Percentiles rank a stretch among this genome's conserved stretches.
Conservation (phyloP, 2,329 filamentous ascomycete genomes). For the Aspergillus latus region DNA sequence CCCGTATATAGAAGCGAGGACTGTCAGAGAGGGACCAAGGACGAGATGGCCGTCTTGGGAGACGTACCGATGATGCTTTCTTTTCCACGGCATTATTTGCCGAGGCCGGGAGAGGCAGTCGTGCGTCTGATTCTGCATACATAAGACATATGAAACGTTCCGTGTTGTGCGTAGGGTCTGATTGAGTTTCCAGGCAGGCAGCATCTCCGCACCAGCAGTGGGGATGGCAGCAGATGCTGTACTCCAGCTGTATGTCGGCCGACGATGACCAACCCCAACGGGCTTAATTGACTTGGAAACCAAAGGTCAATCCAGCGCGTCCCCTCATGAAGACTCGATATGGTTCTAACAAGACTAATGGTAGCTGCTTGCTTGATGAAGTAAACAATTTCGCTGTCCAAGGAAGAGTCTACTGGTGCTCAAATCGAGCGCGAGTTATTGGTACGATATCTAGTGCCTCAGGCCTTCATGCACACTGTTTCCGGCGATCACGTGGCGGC, state of each 20-base stretch:
- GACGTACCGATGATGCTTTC: not conserved
- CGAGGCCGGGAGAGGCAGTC: not conserved
- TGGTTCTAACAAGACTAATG: not conserved
- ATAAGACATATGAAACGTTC: not conserved
- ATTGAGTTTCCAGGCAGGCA: conserved; percentile 1
- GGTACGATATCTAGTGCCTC: not conserved
- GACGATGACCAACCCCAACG: not conserved
- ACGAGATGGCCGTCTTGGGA: not conserved
- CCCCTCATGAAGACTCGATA: not conserved
- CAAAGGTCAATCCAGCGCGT: not conserved
- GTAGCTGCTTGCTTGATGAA: not conserved
- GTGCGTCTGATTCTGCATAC: not conserved
- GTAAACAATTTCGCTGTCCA: not conserved
- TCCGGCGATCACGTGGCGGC: conserved; percentile 19
- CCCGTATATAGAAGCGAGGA: not conserved
- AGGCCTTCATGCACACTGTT: not conserved
- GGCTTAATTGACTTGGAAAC: not conserved
- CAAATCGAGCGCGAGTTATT: not conserved
- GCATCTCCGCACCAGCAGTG: conserved; percentile 26
- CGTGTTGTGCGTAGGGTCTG: not conserved
- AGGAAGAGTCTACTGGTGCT: not conserved
- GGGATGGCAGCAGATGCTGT: conserved; percentile 12
- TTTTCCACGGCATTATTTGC: too few relatives aligned
- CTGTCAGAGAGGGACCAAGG: not conserved
- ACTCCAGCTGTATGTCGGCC: conserved; percentile 1